Base-by-base conservation (phyloP, 75 land plant species). In the Larix kaempferi region DNA sequence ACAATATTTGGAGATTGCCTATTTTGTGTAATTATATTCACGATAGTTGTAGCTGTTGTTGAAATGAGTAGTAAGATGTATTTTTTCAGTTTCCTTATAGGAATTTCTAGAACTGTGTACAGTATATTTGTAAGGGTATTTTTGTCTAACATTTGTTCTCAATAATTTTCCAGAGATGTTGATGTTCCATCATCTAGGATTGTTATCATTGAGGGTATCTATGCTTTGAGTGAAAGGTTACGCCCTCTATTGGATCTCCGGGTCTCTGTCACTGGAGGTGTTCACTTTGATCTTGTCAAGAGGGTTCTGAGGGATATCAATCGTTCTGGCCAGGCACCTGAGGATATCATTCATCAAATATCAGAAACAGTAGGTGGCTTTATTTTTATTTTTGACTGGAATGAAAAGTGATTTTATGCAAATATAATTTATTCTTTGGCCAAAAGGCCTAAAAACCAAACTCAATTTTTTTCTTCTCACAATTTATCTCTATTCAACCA, bases 271-370 rank as follows among this genome's bases (percentile, higher is more conserved):
- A 84, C 85, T 15, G 86, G 86, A 35, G 86, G 86, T 44, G 86
- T 84, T 29, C 86, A 84, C 69, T 84, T 84, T 77, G 86, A 84
- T 82, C 86, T 84, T 60, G 86, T 84, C 16, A 84, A 84, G 62
- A 67, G 86, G 85, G 86, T 84, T 41, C 62, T 84, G 13, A 78
- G 86, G 64, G 86, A 84, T 74, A 84, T 84, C 16, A 65, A 77
- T 19, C 64, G 86, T 65, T 82, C 84, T 82, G 85, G 84, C 27
- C 86, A 84, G 78, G 86, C 71, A 21, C 86, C 86, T 52, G 79
- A 83, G 57, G 86, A 84, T 6, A 84, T 84, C 23, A 84, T 84
- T 52, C 76, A 82, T 57, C 86, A 84, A 69, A 78, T 84, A 76
- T 82, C 86, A 39, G 86, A 84, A 67, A 84, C 86, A 12, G 86